Evolutionary conservation across 176 grass and related monocot genomes (phyloP).

Genomic region (Ensete ventricosum): DNA sequence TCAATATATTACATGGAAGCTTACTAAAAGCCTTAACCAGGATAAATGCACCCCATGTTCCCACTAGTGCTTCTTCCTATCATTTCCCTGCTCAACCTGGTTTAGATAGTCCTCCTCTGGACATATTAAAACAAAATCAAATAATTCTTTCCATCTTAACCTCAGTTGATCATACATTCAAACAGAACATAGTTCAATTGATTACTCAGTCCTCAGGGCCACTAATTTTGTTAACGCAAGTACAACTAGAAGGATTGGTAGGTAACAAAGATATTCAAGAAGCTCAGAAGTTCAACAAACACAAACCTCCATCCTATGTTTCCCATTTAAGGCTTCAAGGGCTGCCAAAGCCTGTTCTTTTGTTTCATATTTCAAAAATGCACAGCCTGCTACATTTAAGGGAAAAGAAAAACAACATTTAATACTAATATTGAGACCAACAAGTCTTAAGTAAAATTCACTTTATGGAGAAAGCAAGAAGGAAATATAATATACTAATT

Average conservation of each 20-base stretch:
- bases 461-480: neutral
- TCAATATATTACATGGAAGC: too few relatives aligned
- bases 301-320: slow-evolving; percentile 47
- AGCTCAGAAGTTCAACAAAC: neutral
- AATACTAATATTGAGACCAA: neutral
- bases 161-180: neutral
- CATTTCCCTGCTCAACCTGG: too few relatives aligned
- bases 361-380: slow-evolving; percentile 90
- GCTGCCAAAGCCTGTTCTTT: slow-evolving; percentile 94
- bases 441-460: neutral
- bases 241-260: neutral
- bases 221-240: too few relatives aligned
- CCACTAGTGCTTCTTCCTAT: too few relatives aligned
- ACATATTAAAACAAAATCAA: neutral
- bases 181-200: too few relatives aligned
- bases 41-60: too few relatives aligned
- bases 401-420: slow-evolving; percentile 7
- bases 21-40: too few relatives aligned
- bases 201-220: too few relatives aligned
- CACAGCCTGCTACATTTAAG: slow-evolving; percentile 63
- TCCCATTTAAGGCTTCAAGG: slow-evolving; percentile 73
- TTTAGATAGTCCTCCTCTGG: neutral
- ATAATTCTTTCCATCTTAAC: neutral
- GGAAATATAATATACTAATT: neutral
- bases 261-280: neutral